Base-by-base conservation (phyloP, 441 rosid genomes). In the Pelargonium citronellum region DNA sequence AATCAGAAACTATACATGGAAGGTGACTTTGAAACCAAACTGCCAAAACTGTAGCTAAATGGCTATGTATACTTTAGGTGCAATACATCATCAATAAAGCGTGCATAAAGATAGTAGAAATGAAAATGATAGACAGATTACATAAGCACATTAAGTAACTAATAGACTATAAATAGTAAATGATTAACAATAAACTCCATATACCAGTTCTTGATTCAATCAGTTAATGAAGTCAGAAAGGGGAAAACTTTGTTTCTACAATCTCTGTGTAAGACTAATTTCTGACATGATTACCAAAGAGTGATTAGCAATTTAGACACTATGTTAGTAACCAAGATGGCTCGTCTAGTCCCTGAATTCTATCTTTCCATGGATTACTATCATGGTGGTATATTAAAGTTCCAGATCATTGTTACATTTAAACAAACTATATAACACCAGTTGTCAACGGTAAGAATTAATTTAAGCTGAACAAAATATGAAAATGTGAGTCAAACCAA, bases 381-480 rank as follows among this genome's bases (percentile, higher is more conserved):
- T 19, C 24, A 16, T 9, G 11, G 27, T 57, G 63, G 22, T 57
- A 19, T 19, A 19, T 57, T 57, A 57, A 57, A 57, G 20, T 57
- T 17, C 27, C 22, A 57, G 63, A 57, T 19, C 27, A 57, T 19
- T 57, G 10, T 9, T 12, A 17, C 27, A 57, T 17, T 5, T 19
- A 57, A 19, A 19, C 27, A 16, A 57, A 57, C 9, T 2, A 57
- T 22, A 57, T 19, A 57, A 57, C 7, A 15, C 5, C 27, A 19
- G 27, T 19, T 19, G 11, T 19, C 63, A 41, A 41, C 11, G 9
- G 44, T 7, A 8, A 41, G 44, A 41, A 41, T 7, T 41, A 7
- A 57, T 57, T 57, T 19, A 57, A 57, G 7, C 63, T 57, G 63
- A 19, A 9, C 11, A 57, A 57, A 20, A 57, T 57, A 57, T 57